Percentiles rank a stretch among this genome's conserved stretches.
Evolutionary conservation across 495 filamentous ascomycete species (phyloP).

Genomic region (Pseudomonodictys pantanalensis): DNA sequence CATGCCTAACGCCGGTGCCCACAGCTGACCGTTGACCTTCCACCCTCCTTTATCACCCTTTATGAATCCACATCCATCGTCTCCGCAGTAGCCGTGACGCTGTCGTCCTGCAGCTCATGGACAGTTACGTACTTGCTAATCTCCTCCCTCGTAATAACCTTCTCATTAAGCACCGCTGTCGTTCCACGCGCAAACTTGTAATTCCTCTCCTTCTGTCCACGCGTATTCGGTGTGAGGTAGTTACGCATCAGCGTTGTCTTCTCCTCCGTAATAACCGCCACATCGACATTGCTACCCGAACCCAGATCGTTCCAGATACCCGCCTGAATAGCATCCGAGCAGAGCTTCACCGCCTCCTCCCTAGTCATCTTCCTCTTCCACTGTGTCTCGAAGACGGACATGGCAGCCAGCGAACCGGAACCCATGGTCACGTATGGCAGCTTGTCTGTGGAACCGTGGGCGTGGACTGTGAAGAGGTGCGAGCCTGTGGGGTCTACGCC

Average conservation of each 20-base stretch:
- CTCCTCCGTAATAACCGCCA: slow-evolving; percentile 88
- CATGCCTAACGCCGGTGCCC: slow-evolving; percentile 6
- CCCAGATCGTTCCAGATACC: slow-evolving; percentile 99
- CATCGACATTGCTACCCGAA: slow-evolving; percentile 94
- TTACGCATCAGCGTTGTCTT: slow-evolving; percentile 91
- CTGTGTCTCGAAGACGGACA: slow-evolving; percentile 95
- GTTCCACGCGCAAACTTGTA: slow-evolving; percentile 88
- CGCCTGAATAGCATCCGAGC: slow-evolving; percentile 83
- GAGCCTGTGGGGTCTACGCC: slow-evolving; percentile 95
- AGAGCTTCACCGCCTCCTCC: slow-evolving; percentile 79
- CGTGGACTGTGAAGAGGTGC: slow-evolving; percentile 97
- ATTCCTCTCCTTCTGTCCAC: slow-evolving; percentile 85
- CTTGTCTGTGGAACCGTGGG: slow-evolving; percentile 97
- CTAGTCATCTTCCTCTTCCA: slow-evolving; percentile 80
- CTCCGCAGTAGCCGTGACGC: slow-evolving; percentile 62
- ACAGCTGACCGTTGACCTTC: neutral
- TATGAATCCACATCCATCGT: slow-evolving; percentile 93
- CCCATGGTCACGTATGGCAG: slow-evolving; percentile 99
- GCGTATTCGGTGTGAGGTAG: slow-evolving; percentile 86
- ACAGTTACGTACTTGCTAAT: slow-evolving; percentile 94
- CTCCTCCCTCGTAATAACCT: slow-evolving; percentile 85
- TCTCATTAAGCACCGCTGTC: slow-evolving; percentile 90
- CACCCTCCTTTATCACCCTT: slow-evolving; percentile 8
- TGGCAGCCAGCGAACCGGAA: slow-evolving; percentile 89
- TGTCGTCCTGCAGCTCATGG: slow-evolving; percentile 66